Evolutionary conservation across 1,139 yeast genomes (phyloP).

Genomic region (Diutina sp.): DNA sequence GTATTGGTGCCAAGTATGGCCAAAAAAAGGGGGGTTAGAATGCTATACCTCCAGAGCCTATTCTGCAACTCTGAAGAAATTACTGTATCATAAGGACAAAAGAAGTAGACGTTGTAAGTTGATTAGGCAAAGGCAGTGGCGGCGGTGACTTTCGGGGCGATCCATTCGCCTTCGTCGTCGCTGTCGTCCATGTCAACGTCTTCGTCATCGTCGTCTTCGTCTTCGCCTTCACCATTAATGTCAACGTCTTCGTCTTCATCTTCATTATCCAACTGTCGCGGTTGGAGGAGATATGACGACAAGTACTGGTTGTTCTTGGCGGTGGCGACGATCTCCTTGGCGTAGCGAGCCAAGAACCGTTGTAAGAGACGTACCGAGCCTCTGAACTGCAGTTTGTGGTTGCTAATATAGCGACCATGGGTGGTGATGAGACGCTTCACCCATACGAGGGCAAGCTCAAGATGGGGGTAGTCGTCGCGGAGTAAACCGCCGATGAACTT

Average conservation of each 20-base stretch:
- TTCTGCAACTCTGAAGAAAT: too few species aligned
- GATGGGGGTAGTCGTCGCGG: conserved; percentile 59
- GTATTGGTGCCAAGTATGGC: too few species aligned
- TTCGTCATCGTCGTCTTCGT: background rate
- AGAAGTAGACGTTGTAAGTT: too few species aligned
- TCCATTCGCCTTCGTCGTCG: conserved; percentile 3
- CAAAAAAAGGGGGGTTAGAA: too few species aligned
- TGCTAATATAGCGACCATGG: conserved; percentile 68
- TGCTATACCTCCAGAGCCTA: too few species aligned
- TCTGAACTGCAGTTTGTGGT: conserved; percentile 51
- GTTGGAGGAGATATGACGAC: conserved; percentile 22
- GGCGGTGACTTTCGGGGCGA: background rate
- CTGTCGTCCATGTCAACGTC: background rate
- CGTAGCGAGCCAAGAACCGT: conserved; percentile 61
- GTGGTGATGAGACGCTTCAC: conserved; percentile 48
- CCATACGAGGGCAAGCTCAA: conserved; percentile 82
- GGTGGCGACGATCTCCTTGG: conserved; percentile 55
- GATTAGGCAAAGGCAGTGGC: background rate
- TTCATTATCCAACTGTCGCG: background rate
- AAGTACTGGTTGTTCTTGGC: conserved; percentile 45
- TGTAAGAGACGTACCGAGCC: conserved; percentile 61
- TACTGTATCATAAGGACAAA: too few species aligned
- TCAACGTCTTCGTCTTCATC: background rate
- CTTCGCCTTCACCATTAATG: background rate
- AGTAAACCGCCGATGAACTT: conserved; percentile 60